phyloP scores from a whole-genome alignment of 108 stramenopile species.

The Nitzschia inconspicua region DNA sequence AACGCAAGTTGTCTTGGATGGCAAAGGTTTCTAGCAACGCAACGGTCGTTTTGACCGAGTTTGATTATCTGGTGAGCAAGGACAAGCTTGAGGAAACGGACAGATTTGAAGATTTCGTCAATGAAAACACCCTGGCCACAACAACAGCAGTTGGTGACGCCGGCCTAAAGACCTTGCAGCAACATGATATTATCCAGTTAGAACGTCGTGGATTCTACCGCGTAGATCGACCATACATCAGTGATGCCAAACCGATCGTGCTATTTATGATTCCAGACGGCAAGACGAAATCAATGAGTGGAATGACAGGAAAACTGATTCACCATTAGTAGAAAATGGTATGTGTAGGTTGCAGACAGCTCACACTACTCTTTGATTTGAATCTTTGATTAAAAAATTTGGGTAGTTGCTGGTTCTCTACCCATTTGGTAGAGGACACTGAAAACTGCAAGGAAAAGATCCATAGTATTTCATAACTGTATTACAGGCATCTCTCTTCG shows the following conservation, averaged over 20 bases:
- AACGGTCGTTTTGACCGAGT: constrained; percentile 81
- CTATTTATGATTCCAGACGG: constrained; percentile 98
- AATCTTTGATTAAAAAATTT: too few species aligned
- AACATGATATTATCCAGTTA: constrained; percentile 94
- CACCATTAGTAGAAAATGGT: too few species aligned
- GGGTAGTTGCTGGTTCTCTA: too few species aligned
- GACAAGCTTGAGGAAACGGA: constrained; percentile 94
- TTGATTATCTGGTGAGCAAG: constrained; percentile 97
- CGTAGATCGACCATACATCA: constrained; percentile 78
- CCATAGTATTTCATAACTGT: too few species aligned
- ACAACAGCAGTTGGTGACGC: constrained; percentile 84
- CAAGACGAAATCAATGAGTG: constrained; percentile 94
- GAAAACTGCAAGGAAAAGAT: too few species aligned
- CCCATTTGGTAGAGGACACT: too few species aligned
- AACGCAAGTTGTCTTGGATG: constrained; percentile 94
- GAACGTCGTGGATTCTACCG: constrained; percentile 98
- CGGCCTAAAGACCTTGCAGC: constrained; percentile 68
- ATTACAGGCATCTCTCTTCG: too few species aligned
- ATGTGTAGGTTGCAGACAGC: too few species aligned
- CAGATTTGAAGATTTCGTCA: constrained; percentile 92
- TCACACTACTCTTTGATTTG: too few species aligned
- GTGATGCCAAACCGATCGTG: constrained; percentile 78
- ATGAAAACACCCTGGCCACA: constrained; percentile 80
- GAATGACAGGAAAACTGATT: constrained; percentile 81
- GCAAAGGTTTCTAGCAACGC: constrained; percentile 54